phyloP scores from a whole-genome alignment of 2,329 filamentous ascomycete genomes.

The Neobulgaria alba region DNA sequence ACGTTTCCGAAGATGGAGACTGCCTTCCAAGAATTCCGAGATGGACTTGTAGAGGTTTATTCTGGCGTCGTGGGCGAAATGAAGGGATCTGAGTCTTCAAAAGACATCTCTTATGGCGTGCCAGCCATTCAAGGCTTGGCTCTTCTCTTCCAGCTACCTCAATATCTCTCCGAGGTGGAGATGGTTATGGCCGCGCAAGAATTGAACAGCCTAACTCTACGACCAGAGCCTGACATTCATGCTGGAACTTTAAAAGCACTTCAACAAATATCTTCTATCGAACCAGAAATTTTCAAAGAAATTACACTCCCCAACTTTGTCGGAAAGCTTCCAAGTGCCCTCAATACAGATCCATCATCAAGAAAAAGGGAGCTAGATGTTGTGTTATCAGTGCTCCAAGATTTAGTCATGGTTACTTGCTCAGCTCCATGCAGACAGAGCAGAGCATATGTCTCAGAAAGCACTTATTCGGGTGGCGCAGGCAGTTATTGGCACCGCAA shows the following conservation, averaged over 20 bases:
- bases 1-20: neutral
- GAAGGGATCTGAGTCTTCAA: neutral
- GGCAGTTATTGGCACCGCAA: constrained; percentile 15
- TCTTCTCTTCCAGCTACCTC: constrained; percentile 18
- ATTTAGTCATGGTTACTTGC: constrained; percentile 19
- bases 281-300: constrained; percentile 18
- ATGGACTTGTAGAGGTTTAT: constrained; percentile 17
- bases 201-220: constrained; percentile 15
- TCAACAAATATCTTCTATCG: constrained; percentile 15
- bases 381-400: constrained; percentile 13
- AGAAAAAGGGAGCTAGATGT: constrained; percentile 6
- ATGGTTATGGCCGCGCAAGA: constrained; percentile 20
- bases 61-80: constrained; percentile 14
- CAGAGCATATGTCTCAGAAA: constrained; percentile 3
- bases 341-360: constrained; percentile 4
- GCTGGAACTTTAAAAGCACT: constrained; percentile 17
- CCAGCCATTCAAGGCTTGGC: constrained; percentile 21
- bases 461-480: constrained; percentile 1
- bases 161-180: constrained; percentile 16
- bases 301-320: constrained; percentile 21
- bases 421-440: constrained; percentile 8
- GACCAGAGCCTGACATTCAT: constrained; percentile 12
- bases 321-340: constrained; percentile 15
- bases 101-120: constrained; percentile 15
- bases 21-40: constrained; percentile 10